Conservation (phyloP, 2,329 filamentous ascomycete genomes). For the Fusarium fujikuroi region DNA sequence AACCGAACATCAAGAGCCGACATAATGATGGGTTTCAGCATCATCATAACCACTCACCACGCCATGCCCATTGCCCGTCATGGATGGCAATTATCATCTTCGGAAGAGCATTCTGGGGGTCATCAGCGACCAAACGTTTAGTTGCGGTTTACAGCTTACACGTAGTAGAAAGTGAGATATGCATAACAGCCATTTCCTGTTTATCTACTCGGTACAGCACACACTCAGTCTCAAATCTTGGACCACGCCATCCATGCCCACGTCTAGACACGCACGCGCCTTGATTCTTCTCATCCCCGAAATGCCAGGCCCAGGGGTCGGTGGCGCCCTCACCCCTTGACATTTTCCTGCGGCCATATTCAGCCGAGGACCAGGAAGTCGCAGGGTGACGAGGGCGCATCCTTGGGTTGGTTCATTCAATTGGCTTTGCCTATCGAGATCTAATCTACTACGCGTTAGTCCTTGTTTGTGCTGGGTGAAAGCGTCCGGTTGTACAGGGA, state of each 20-base stretch:
- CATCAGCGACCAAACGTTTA: not conserved
- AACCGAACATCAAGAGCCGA: conserved; percentile 1
- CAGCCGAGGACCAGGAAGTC: conserved; percentile 15
- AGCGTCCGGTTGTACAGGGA: conserved; percentile 10
- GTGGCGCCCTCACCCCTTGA: not conserved
- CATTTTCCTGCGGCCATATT: not conserved
- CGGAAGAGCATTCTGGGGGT: not conserved
- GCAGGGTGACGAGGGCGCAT: conserved; percentile 31
- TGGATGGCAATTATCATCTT: not conserved
- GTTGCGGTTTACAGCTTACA: not conserved
- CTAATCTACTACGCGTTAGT: conserved; percentile 28
- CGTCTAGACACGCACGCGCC: not conserved
- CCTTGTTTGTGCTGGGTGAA: conserved; percentile 24
- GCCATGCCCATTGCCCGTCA: not conserved
- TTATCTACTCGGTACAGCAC: not conserved
- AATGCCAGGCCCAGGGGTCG: not conserved
- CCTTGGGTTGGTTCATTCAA: conserved; percentile 36
- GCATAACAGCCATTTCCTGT: conserved; percentile 13
- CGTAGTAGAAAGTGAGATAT: conserved; percentile 6
- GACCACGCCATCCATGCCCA: conserved; percentile 24
- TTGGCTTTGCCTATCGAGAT: conserved; percentile 43
- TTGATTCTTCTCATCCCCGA: conserved; percentile 15
- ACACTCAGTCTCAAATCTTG: conserved; percentile 15
- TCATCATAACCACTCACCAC: conserved; percentile 25
- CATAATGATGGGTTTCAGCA: conserved; percentile 35